Percentiles rank a stretch among this genome's conserved stretches.
Evolutionary conservation across 148 eudicot genomes (phyloP).

Genomic region (Arctostaphylos glauca): DNA sequence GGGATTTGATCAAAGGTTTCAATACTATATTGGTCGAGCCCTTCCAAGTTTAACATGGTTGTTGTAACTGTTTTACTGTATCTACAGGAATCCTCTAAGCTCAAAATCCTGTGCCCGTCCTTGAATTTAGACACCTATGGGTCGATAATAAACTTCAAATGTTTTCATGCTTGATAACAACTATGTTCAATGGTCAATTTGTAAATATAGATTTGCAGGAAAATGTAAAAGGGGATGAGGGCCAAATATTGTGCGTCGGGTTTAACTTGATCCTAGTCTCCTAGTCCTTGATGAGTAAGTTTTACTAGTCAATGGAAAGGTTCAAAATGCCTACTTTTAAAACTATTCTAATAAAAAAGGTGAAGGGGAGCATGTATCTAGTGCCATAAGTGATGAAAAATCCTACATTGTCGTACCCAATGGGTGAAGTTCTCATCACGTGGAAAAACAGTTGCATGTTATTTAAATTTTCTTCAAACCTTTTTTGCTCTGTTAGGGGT

Average conservation of each 20-base stretch:
- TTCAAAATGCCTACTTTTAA: neutral
- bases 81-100: no score
- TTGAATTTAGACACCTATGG: no score
- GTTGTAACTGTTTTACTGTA: no score
- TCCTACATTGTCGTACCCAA: neutral
- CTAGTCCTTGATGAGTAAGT: neutral
- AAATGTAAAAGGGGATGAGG: neutral
- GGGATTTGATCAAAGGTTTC: no score
- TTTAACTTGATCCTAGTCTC: conserved; percentile 3
- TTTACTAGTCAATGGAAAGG: neutral
- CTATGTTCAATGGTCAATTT: no score
- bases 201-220: neutral
- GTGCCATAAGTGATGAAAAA: neutral
- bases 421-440: neutral
- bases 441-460: neutral
- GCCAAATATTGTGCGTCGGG: neutral
- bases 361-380: neutral
- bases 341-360: neutral
- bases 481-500: neutral
- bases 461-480: neutral
- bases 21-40: no score
- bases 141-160: no score
- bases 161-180: no score
- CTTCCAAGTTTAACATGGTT: no score
- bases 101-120: no score